phyloP scores from a whole-genome alignment of 306 rosid genomes.

The Purshia tridentata region DNA sequence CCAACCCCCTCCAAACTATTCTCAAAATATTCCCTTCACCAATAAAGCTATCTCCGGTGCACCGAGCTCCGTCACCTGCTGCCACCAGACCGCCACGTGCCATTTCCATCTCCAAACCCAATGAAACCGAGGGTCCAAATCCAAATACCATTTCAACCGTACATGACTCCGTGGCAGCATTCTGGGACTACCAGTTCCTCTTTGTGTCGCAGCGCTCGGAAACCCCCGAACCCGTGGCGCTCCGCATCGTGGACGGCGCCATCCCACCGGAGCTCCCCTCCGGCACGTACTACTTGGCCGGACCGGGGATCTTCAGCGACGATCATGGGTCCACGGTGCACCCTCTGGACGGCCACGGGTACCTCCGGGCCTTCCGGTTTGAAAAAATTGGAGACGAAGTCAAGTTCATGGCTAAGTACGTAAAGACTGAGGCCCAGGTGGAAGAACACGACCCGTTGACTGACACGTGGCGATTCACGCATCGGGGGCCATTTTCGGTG shows the following conservation, averaged over 20 bases:
- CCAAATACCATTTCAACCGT: conserved; percentile 23
- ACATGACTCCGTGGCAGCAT: conserved; percentile 59
- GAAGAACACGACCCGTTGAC: conserved; percentile 70
- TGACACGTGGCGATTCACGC: conserved; percentile 63
- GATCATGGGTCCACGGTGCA: conserved; percentile 95
- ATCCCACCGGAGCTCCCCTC: conserved; percentile 67
- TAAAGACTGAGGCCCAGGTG: conserved; percentile 71
- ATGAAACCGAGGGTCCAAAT: background rate
- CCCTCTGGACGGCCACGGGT: conserved; percentile 88
- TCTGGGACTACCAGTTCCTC: conserved; percentile 84
- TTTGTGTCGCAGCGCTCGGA: conserved; percentile 75
- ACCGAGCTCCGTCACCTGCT: conserved; percentile 12
- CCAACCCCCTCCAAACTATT: conserved; percentile 32
- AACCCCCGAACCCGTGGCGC: conserved; percentile 39
- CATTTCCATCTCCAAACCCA: conserved; percentile 41
- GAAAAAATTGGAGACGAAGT: conserved; percentile 35
- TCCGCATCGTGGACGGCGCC: conserved; percentile 48
- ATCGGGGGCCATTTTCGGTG: conserved; percentile 90
- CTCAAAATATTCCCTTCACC: conserved; percentile 38
- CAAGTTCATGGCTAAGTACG: conserved; percentile 79
- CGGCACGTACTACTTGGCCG: conserved; percentile 75
- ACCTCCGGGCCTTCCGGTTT: conserved; percentile 66
- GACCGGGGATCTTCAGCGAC: conserved; percentile 76
- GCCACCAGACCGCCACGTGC: conserved; percentile 36
- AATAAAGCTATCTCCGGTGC: conserved; percentile 32